These are phyloP conservation scores for Termitomyces sp. DNA, from an alignment of 768 basidiomycete species.

Conservation along the genomic window DNA sequence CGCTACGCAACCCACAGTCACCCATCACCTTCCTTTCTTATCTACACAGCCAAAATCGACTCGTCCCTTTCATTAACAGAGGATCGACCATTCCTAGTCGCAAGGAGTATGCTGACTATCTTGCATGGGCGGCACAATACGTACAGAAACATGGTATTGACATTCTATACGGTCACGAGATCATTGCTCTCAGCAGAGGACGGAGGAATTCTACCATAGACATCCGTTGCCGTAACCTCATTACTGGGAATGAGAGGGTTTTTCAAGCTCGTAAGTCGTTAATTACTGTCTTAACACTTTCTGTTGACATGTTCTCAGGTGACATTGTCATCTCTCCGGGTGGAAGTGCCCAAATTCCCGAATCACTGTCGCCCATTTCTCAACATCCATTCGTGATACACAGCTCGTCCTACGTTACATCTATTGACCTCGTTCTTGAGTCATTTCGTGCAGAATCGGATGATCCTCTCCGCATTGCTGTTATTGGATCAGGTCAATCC, in stretches of 20 bases:
- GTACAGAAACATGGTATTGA: constrained; percentile 37
- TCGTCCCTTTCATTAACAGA: constrained; percentile 48
- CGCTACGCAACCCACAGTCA: constrained; percentile 43
- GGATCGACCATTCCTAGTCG: constrained; percentile 45
- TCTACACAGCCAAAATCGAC: constrained; percentile 41
- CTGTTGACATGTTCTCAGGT: constrained; percentile 18
- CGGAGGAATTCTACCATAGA: constrained; percentile 24
- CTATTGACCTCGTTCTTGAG: constrained; percentile 28
- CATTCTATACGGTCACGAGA: constrained; percentile 40
- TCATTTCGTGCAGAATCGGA: constrained; percentile 14
- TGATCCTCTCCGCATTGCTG: constrained; percentile 32
- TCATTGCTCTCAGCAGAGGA: constrained; percentile 31
- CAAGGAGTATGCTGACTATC: constrained; percentile 49
- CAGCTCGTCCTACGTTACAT: constrained; percentile 35
- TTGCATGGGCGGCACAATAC: constrained; percentile 42
- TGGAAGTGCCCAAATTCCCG: constrained; percentile 38
- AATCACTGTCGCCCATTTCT: constrained; percentile 23
- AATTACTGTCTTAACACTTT: neutral
- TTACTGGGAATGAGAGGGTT: constrained; percentile 26
- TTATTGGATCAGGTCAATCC: constrained; percentile 44
- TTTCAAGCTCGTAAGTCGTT: constrained; percentile 32
- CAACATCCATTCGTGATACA: constrained; percentile 34
- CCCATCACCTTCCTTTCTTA: constrained; percentile 49
- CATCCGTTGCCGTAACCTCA: constrained; percentile 28
- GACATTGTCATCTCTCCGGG: constrained; percentile 49